Percentiles rank a stretch among this genome's conserved stretches.
Conservation (phyloP, 768 basidiomycete genomes). For the Gyrodon lividus region DNA sequence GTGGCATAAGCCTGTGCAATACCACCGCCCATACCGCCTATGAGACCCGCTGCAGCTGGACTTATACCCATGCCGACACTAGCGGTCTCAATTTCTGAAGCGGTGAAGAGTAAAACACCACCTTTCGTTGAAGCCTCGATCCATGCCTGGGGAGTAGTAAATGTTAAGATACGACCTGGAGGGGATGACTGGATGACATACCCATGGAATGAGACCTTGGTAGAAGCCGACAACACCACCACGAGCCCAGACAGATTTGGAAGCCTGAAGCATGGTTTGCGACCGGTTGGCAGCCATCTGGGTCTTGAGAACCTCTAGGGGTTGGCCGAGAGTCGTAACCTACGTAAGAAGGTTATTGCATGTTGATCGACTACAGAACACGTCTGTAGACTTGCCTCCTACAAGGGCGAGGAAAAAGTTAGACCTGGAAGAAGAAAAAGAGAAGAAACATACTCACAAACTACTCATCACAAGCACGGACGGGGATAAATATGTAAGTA, state of each 20-base stretch:
- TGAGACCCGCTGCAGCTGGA: conserved; percentile 79
- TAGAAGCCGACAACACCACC: conserved; percentile 91
- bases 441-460: conserved; percentile 40
- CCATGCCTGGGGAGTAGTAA: conserved; percentile 70
- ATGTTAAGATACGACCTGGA: not conserved
- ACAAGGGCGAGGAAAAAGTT: conserved; percentile 16
- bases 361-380: not conserved
- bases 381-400: conserved; percentile 66
- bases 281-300: conserved; percentile 98
- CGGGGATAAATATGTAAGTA: conserved; percentile 7
- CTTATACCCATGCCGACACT: conserved; percentile 64
- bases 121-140: conserved; percentile 99
- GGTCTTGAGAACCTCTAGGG: conserved; percentile 96
- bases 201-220: conserved; percentile 99
- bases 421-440: conserved; percentile 4
- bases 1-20: conserved; percentile 97
- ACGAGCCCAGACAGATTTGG: conserved; percentile 84
- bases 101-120: conserved; percentile 92
- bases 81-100: conserved; percentile 87
- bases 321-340: conserved; percentile 98
- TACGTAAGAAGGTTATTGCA: conserved; percentile 31
- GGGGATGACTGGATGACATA: conserved; percentile 36
- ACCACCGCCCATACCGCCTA: conserved; percentile 98
- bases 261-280: conserved; percentile 86
- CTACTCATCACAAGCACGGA: conserved; percentile 25